Evolutionary conservation across 2,329 filamentous ascomycete genomes (phyloP), one percentile per base, ranked within the genome.

Genomic region (Claviceps maximensis): DNA sequence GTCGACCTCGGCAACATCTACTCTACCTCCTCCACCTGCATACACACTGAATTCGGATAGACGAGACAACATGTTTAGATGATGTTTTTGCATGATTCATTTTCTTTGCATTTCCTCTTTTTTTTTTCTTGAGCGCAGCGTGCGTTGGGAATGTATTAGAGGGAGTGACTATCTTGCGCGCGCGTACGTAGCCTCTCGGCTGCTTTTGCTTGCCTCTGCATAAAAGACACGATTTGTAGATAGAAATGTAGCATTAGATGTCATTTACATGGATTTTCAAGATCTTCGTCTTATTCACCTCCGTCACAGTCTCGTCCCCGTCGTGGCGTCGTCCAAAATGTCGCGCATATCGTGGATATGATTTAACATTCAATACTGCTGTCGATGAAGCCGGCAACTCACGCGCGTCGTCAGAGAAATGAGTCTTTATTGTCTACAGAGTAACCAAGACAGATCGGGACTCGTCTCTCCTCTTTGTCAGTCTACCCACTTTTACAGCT

Each of bases 11-110:
- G 54, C 57, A 25, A 53, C 53, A 33, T 25, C 54, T 38, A 52
- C 21, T 50, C 52, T 8, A 21, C 21, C 23, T 15, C 57, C 61
- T 4, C 63, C 64, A 10, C 63, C 63, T 19, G 55, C 60, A 1
- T 62, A 63, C 53, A 52, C 50, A 9, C 25, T 46, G 36, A 47
- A 36, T 15, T 19, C 49, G 47, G 50, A 53, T 48, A 55, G 48
- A 47, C 53, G 49, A 47, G 49, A 57, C 29, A 47, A 49, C 8
- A 52, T 54, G 54, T 58, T 58, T 55, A 54, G 46, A 25, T 56
- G 55, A 49, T 38, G 17, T 41, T n/a, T 21, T 19, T 21, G 9
- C 6, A 3, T 31, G n/a, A 12, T 15, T 15, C 2, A n/a, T 38
- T 38, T 38, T n/a, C 8, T 38, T 38, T 38, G 7, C 9, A 7